These are phyloP conservation scores for Fusarium sp. DNA, from an alignment of 2,329 filamentous ascomycete species.

Conservation along the genomic window DNA sequence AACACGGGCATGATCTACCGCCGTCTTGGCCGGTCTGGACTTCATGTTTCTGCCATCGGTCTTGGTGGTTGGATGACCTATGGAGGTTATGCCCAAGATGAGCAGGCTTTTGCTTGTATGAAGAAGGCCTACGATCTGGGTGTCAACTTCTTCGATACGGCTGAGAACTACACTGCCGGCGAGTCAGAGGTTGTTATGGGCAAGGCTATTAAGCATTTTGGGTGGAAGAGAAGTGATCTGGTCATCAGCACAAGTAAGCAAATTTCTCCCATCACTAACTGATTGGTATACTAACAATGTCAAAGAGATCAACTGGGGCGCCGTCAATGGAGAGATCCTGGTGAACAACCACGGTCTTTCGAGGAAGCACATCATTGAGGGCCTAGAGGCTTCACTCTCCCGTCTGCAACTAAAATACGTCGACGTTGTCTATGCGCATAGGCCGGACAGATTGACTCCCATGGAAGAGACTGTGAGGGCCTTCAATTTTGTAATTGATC, in stretches of 20 bases:
- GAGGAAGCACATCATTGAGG: slow-evolving; percentile 72
- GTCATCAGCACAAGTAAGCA: slow-evolving; percentile 67
- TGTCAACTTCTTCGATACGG: slow-evolving; percentile 73
- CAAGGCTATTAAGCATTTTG: slow-evolving; percentile 68
- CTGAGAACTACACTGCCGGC: slow-evolving; percentile 70
- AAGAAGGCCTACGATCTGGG: slow-evolving; percentile 70
- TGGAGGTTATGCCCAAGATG: slow-evolving; percentile 73
- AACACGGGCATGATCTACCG: slow-evolving; percentile 59
- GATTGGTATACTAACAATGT: slow-evolving; percentile 1
- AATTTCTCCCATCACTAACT: rapidly evolving
- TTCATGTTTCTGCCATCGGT: slow-evolving; percentile 75
- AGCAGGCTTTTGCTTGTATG: slow-evolving; percentile 71
- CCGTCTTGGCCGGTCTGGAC: slow-evolving; percentile 63
- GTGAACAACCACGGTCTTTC: slow-evolving; percentile 76
- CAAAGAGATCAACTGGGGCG: slow-evolving; percentile 72
- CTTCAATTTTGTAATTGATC: slow-evolving; percentile 77
- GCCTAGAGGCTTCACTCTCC: slow-evolving; percentile 66
- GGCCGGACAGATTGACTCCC: slow-evolving; percentile 74
- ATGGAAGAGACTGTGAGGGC: slow-evolving; percentile 78
- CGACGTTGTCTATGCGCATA: slow-evolving; percentile 77
- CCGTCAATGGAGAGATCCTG: slow-evolving; percentile 68
- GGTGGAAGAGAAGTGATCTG: slow-evolving; percentile 71
- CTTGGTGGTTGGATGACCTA: slow-evolving; percentile 76
- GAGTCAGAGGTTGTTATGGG: slow-evolving; percentile 74
- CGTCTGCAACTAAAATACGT: slow-evolving; percentile 71